Percentiles rank a stretch among this genome's conserved stretches.
Evolutionary conservation across 1,284 basidiomycete species (phyloP).

Genomic region (Pholiota adiposa): DNA sequence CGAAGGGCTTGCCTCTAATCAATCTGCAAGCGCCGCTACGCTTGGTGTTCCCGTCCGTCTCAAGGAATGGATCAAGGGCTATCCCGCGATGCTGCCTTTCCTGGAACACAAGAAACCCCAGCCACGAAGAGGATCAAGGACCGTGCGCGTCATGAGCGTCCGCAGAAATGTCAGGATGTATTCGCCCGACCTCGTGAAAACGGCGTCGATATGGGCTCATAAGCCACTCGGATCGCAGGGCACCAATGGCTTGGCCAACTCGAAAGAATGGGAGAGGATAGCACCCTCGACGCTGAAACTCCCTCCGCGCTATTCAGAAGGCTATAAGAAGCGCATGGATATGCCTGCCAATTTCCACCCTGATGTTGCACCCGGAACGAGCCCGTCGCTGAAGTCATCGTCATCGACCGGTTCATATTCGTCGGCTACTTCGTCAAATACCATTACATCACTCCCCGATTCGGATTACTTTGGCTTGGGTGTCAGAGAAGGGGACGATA

Average conservation of each 20-base stretch:
- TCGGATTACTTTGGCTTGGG: slow-evolving; percentile 35
- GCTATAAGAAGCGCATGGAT: slow-evolving; percentile 74
- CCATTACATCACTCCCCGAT: slow-evolving; percentile 25
- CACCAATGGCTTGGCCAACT: slow-evolving; percentile 49
- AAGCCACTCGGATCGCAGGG: slow-evolving; percentile 29
- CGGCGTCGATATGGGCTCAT: slow-evolving; percentile 72
- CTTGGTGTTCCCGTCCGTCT: slow-evolving; percentile 77
- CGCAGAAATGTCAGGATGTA: slow-evolving; percentile 83
- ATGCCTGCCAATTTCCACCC: slow-evolving; percentile 63
- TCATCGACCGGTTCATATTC: slow-evolving; percentile 31
- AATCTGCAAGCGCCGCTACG: slow-evolving; percentile 52
- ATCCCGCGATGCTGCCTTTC: slow-evolving; percentile 62
- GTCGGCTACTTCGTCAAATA: not conserved
- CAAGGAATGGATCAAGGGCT: slow-evolving; percentile 86
- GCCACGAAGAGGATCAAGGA: slow-evolving; percentile 74
- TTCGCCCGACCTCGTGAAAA: slow-evolving; percentile 77
- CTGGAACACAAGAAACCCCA: slow-evolving; percentile 42
- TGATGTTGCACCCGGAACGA: slow-evolving; percentile 38
- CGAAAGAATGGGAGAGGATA: slow-evolving; percentile 78
- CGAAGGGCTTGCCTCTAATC: slow-evolving; percentile 34
- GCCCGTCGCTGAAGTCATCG: slow-evolving; percentile 23
- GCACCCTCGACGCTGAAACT: slow-evolving; percentile 61
- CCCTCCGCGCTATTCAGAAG: slow-evolving; percentile 65
- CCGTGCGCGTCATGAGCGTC: slow-evolving; percentile 72
- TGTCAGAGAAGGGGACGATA: slow-evolving; percentile 52